phyloP scores from a whole-genome alignment of 225 moss, liverwort and hornwort genomes.

The Takakia lepidozioides region DNA sequence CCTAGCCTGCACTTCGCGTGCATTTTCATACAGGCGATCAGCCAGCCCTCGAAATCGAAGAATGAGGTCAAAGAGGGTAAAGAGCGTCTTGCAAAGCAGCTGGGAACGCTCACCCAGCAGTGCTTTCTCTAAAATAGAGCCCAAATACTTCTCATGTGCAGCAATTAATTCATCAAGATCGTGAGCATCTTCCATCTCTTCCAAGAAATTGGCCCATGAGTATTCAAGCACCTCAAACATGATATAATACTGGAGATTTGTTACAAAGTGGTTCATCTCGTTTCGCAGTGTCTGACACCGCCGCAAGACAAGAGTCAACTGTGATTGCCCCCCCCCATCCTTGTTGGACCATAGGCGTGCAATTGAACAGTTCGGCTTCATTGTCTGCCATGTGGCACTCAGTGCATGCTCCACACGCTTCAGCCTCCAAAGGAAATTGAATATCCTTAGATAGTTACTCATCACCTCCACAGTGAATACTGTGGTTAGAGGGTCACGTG shows the following conservation, averaged over 20 bases:
- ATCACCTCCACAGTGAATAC: slow-evolving; percentile 98
- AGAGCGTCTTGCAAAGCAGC: slow-evolving; percentile 95
- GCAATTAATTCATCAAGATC: slow-evolving; percentile 93
- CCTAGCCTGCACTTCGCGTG: slow-evolving; percentile 93
- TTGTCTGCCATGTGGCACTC: slow-evolving; percentile 98
- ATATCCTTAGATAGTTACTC: slow-evolving; percentile 88
- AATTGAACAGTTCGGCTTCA: slow-evolving; percentile 97
- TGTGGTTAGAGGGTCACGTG: slow-evolving; percentile 88
- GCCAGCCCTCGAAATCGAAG: slow-evolving; percentile 92
- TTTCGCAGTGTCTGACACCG: slow-evolving; percentile 96
- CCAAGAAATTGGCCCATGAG: slow-evolving; percentile 95
- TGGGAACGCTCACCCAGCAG: slow-evolving; percentile 93
- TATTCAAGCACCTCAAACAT: slow-evolving; percentile 99
- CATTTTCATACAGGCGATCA: slow-evolving; percentile 92
- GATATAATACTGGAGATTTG: slow-evolving; percentile 96
- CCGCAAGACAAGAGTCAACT: slow-evolving; percentile 85
- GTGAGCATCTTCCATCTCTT: slow-evolving; percentile 97
- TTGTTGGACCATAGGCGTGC: slow-evolving; percentile 77
- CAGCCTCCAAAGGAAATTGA: slow-evolving; percentile 96
- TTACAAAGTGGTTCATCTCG: slow-evolving; percentile 99
- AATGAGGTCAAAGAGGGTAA: slow-evolving; percentile 92
- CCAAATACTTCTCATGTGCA: slow-evolving; percentile 96
- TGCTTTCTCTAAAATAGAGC: slow-evolving; percentile 90
- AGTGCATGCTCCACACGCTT: slow-evolving; percentile 98
- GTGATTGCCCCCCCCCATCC: slow-evolving; percentile 72